A percentile compares a stretch with the other conserved stretches of the same genome.
phyloP scores from a whole-genome alignment of 2,329 filamentous ascomycete genomes.

The Fusarium mexicanum region DNA sequence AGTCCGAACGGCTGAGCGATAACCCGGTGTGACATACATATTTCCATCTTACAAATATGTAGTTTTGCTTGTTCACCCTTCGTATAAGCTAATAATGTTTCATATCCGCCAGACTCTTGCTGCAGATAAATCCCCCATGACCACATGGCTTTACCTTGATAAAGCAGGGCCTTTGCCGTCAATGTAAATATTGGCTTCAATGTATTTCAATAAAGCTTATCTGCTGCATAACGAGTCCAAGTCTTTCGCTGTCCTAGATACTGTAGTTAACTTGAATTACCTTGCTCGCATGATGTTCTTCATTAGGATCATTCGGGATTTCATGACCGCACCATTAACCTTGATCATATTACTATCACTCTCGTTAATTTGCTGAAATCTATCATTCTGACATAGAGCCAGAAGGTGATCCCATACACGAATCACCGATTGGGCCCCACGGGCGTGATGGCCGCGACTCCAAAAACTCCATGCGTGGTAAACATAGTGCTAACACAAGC shows the following conservation, averaged over 20 bases:
- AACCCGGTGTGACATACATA: not conserved
- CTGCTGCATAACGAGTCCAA: not conserved
- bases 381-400: not conserved
- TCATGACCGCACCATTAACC: no score
- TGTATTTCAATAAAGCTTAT: not conserved
- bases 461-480: constrained; percentile 31
- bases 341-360: not conserved
- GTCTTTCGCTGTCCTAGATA: not conserved
- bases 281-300: not conserved
- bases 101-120: not conserved
- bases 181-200: not conserved
- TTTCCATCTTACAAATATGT: not conserved
- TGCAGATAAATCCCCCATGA: not conserved
- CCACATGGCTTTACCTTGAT: not conserved
- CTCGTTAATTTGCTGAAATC: not conserved
- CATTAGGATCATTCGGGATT: not conserved
- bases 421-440: constrained; percentile 4
- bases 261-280: not conserved
- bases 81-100: not conserved
- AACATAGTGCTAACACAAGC: not conserved
- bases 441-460: constrained; percentile 21
- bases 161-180: not conserved
- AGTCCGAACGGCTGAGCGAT: not conserved
- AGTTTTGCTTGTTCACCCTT: not conserved
- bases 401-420: not conserved